These are phyloP conservation scores for Ceratobasidium sp. DNA, from an alignment of 1,284 basidiomycete species.

Conservation along the genomic window DNA sequence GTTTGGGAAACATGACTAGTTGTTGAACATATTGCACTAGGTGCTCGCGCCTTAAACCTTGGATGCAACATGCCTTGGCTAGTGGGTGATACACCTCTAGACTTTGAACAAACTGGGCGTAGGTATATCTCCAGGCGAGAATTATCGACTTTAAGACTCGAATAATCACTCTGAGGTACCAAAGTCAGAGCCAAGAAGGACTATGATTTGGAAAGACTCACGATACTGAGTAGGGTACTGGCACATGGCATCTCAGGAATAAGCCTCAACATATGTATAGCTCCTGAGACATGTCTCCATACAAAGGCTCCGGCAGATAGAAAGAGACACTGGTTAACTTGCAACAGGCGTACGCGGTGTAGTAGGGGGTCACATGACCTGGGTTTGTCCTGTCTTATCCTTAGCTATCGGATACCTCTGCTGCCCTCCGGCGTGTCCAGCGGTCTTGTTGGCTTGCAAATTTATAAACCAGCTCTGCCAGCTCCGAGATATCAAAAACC, in stretches of 20 bases:
- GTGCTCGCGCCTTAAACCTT: neutral
- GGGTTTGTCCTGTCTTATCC: too few species aligned
- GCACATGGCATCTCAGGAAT: neutral
- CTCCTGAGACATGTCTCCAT: neutral
- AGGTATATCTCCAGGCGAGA: neutral
- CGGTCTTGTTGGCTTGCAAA: neutral
- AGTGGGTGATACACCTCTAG: neutral
- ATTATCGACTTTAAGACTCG: neutral
- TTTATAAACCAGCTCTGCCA: neutral
- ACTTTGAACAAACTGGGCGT: neutral
- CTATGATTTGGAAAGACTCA: neutral
- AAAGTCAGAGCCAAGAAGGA: neutral
- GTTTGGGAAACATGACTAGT: neutral
- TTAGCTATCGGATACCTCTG: too few species aligned
- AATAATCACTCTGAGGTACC: neutral
- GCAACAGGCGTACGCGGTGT: neutral
- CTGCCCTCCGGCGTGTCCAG: too few species aligned
- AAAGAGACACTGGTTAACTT: neutral
- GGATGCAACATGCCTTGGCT: neutral
- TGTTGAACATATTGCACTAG: neutral
- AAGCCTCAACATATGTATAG: neutral
- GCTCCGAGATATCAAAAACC: neutral
- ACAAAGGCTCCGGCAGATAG: neutral
- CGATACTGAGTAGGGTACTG: neutral
- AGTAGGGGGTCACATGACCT: too few species aligned